Conservation (phyloP, 192 early-diverging fungal genomes). For the Coemansia sp. region DNA sequence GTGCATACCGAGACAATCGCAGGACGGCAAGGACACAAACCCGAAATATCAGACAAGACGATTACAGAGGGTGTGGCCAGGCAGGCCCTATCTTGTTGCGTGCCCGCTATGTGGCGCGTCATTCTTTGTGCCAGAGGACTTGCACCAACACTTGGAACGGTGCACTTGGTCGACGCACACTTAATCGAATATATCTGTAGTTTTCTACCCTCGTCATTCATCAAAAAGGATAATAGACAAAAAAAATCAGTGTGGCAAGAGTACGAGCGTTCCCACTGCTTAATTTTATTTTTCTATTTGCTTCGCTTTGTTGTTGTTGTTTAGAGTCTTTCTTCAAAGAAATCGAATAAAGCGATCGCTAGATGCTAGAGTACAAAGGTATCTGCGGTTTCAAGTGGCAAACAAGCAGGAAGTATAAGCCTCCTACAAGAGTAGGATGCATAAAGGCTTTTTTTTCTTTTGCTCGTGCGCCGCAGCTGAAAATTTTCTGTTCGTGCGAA, state of each 20-base stretch:
- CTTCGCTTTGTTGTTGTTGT: not conserved
- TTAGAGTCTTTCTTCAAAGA: not conserved
- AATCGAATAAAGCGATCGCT: not conserved
- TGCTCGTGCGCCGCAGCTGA: not conserved
- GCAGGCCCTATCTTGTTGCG: constrained; percentile 8
- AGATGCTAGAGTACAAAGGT: not conserved
- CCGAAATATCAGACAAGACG: not conserved
- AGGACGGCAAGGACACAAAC: not conserved
- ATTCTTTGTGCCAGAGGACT: constrained; percentile 6
- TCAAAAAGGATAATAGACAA: not conserved
- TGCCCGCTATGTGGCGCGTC: constrained; percentile 15
- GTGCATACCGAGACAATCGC: not conserved
- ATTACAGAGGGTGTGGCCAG: constrained; percentile 10
- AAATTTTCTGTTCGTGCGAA: not conserved
- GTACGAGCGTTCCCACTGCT: not conserved
- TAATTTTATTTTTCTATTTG: not conserved
- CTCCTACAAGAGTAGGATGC: not conserved
- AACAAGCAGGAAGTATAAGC: constrained; percentile 2
- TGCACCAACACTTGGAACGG: constrained; percentile 9
- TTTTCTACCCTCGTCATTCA: not conserved
- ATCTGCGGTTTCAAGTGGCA: not conserved
- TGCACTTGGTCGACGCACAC: constrained; percentile 1
- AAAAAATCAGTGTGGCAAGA: not conserved
- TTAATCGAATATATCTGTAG: not conserved
- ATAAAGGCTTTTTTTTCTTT: not conserved